Evolutionary conservation across 2,329 filamentous ascomycete genomes (phyloP).

Genomic region (Sarocladiaceae sp.): DNA sequence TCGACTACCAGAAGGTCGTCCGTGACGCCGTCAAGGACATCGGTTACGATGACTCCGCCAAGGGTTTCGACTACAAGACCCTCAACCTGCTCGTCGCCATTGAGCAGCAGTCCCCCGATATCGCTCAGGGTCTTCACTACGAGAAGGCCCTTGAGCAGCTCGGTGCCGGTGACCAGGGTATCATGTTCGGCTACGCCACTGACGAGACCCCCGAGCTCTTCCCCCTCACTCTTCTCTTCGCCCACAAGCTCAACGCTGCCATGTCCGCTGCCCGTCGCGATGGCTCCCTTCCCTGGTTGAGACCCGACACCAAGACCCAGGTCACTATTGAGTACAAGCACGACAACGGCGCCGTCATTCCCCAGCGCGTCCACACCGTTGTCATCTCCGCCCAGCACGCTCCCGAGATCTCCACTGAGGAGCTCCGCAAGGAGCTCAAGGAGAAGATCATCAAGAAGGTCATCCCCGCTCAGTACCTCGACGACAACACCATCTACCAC

Average conservation of each 20-base stretch:
- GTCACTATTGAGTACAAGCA: conserved; percentile 98
- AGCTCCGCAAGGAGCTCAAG: conserved; percentile 88
- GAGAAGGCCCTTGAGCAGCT: conserved; percentile 96
- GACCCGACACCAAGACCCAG: conserved; percentile 99
- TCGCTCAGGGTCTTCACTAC: conserved; percentile 97
- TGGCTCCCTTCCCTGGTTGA: conserved; percentile 85
- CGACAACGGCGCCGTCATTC: conserved; percentile 88
- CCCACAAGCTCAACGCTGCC: conserved; percentile 94
- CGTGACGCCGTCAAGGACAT: conserved; percentile 95
- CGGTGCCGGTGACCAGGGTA: conserved; percentile 98
- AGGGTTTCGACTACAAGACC: conserved; percentile 99
- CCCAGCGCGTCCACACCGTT: conserved; percentile 89
- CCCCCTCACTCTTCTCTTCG: conserved; percentile 85
- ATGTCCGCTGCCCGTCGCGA: conserved; percentile 87
- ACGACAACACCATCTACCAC: conserved; percentile 93
- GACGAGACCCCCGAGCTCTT: conserved; percentile 98
- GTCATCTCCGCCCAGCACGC: conserved; percentile 95
- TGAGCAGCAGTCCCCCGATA: conserved; percentile 98
- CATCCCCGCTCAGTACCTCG: conserved; percentile 87
- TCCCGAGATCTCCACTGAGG: conserved; percentile 79
- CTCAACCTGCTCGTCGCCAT: conserved; percentile 98
- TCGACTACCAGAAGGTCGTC: conserved; percentile 98
- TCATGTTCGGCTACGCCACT: conserved; percentile 99
- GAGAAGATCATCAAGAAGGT: conserved; percentile 96
- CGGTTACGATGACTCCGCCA: conserved; percentile 91